These are phyloP conservation scores for Eremothecium cymbalariae DNA, from an alignment of 1,139 yeast species.

Conservation along the genomic window DNA sequence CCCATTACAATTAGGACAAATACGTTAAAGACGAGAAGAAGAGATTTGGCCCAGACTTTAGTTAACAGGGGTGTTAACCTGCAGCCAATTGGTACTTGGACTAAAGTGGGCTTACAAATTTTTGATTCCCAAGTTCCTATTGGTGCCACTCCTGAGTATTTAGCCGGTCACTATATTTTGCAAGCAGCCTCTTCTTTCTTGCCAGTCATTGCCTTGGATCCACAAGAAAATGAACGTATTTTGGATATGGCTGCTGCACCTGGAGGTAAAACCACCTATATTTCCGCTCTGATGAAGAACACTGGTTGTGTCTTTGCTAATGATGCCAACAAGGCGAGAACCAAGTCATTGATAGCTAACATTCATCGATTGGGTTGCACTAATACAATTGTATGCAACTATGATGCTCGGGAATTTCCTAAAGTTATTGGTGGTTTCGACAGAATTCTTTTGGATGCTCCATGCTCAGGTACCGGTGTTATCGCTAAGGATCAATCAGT, in stretches of 20 bases:
- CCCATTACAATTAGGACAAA: constrained; percentile 96
- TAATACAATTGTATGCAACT: constrained; percentile 92
- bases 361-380: constrained; percentile 96
- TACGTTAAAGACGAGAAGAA: constrained; percentile 86
- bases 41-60: constrained; percentile 90
- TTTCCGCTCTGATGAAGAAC: constrained; percentile 94
- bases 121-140: constrained; percentile 98
- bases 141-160: constrained; percentile 98
- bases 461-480: constrained; percentile 99
- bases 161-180: constrained; percentile 94
- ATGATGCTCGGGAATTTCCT: constrained; percentile 98
- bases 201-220: constrained; percentile 96
- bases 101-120: constrained; percentile 93
- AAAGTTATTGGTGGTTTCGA: constrained; percentile 98
- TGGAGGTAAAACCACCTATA: constrained; percentile 97
- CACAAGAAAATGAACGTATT: constrained; percentile 90
- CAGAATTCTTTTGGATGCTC: constrained; percentile 91
- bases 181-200: constrained; percentile 98
- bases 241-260: constrained; percentile 99
- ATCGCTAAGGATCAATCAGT: constrained; percentile 96
- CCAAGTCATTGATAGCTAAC: constrained; percentile 92
- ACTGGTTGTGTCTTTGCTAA: constrained; percentile 97
- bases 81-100: constrained; percentile 97
- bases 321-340: constrained; percentile 92
- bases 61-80: constrained; percentile 95